Evolutionary conservation across 2,329 filamentous ascomycete species (phyloP), one percentile per base, ranked within the genome.

Genomic region (Apiospora saccharicola): DNA sequence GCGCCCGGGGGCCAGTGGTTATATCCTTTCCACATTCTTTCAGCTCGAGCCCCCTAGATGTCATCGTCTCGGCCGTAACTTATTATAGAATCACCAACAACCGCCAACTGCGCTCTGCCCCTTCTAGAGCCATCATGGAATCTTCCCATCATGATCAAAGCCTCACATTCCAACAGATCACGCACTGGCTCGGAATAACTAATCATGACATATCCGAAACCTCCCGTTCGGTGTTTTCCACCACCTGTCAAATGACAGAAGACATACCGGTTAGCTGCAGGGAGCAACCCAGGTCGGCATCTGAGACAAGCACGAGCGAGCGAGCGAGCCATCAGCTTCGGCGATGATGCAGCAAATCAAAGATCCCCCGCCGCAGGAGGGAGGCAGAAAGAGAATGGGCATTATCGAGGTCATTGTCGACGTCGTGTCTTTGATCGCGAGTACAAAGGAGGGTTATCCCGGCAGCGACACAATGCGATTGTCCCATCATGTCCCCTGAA

Each of bases 331-430:
- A 37, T 44, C 67, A 68, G 57, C 57, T 68, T 68, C 67, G 67
- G 67, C 46, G 67, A 68, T 47, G 30, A 47, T 30, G 67, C n/a
- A 46, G 67, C 67, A 47, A 68, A 68, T 68, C 67, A 68, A 68
- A 68, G 43, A 30, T 47, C 34, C 46, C 49, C 43, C 41, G 34
- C 24, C 14, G 4, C 34, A 61, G 13, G 19, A 47, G 47, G 22
- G 13, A 41, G 10, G 57, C 26, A 22, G 24, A 8, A 8, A n/a
- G 49, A 41, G 34, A 69, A 30, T 30, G 64, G 24, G 8, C 44
- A 49, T 26, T 70, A 34, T 64, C 13, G 34, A 69, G 64, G 24
- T 10, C 44, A 49, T 26, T 70, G 34, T 64, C 13, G 34, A 37
- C 4, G 34, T 41, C 1, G 19, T 64, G 30, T 37, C 57, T 41